A percentile compares a stretch with the other conserved stretches of the same genome.
Evolutionary conservation across 78 protist genomes (phyloP).

Genomic region (Dictyostelium intermedium): DNA sequence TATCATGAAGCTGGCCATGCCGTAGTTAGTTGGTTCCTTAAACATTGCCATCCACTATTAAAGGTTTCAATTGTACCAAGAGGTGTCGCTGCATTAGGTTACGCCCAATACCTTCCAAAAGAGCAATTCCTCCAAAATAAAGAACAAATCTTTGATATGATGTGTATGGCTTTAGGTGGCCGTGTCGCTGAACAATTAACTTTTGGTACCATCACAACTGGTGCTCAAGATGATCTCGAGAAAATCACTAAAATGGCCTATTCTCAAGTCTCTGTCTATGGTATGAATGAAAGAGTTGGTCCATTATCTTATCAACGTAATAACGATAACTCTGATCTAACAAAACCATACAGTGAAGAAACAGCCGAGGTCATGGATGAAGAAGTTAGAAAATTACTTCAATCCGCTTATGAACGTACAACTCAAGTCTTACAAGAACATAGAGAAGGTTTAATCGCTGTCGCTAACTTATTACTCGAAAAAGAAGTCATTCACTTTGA

Average conservation of each 20-base stretch:
- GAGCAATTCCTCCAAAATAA: constrained; percentile 86
- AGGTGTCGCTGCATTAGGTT: constrained; percentile 94
- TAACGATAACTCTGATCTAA: constrained; percentile 14
- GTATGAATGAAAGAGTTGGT: constrained; percentile 94
- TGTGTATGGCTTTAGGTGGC: constrained; percentile 95
- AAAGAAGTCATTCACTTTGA: constrained; percentile 89
- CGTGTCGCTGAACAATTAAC: constrained; percentile 88
- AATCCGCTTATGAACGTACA: constrained; percentile 65
- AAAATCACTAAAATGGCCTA: constrained; percentile 93
- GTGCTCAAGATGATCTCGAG: constrained; percentile 93
- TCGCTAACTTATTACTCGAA: constrained; percentile 90
- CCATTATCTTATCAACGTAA: constrained; percentile 78
- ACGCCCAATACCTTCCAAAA: constrained; percentile 95
- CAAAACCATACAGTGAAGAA: constrained; percentile 89
- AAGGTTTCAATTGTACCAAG: constrained; percentile 97
- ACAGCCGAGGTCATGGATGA: constrained; percentile 88
- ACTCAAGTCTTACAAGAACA: constrained; percentile 31
- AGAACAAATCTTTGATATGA: constrained; percentile 88
- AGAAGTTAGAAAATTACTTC: constrained; percentile 76
- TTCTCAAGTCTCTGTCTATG: constrained; percentile 82
- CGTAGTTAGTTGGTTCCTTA: constrained; percentile 92
- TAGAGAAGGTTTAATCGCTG: constrained; percentile 69
- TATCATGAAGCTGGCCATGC: constrained; percentile 95
- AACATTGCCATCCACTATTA: constrained; percentile 92
- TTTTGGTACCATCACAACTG: constrained; percentile 92